phyloP scores from a whole-genome alignment of 306 rosid species.

The Cucurbita ficifolia region DNA sequence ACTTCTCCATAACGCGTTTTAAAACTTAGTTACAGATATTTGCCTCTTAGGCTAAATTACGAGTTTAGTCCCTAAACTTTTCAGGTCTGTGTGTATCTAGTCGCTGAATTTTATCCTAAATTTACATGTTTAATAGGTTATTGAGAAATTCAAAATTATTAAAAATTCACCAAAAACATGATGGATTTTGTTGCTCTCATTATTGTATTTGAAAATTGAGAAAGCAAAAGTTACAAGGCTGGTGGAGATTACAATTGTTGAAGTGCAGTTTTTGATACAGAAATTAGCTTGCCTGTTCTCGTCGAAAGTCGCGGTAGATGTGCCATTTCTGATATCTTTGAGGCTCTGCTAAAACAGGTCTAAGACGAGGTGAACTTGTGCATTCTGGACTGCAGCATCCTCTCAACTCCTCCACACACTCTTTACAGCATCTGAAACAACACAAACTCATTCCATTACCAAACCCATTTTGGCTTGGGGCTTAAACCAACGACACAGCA shows the following conservation, averaged over 20 bases:
- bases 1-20: no score
- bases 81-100: no score
- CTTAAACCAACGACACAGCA: neutral
- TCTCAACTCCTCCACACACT: conserved; percentile 39
- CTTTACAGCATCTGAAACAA: conserved; percentile 54
- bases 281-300: neutral
- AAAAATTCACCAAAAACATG: neutral
- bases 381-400: conserved; percentile 76
- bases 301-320: conserved; percentile 43
- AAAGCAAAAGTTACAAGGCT: neutral
- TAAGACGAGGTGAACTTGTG: conserved; percentile 62
- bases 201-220: neutral
- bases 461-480: neutral
- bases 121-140: no score
- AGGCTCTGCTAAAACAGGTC: conserved; percentile 53
- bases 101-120: no score
- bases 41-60: no score
- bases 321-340: conserved; percentile 80
- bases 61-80: no score
- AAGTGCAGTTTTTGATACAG: neutral
- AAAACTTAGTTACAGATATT: no score
- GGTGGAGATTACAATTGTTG: neutral
- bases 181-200: neutral
- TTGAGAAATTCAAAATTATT: no score
- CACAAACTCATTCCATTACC: neutral